Base-by-base conservation (phyloP, 148 eudicot genomes). In the Rhododendron ferrugineum region DNA sequence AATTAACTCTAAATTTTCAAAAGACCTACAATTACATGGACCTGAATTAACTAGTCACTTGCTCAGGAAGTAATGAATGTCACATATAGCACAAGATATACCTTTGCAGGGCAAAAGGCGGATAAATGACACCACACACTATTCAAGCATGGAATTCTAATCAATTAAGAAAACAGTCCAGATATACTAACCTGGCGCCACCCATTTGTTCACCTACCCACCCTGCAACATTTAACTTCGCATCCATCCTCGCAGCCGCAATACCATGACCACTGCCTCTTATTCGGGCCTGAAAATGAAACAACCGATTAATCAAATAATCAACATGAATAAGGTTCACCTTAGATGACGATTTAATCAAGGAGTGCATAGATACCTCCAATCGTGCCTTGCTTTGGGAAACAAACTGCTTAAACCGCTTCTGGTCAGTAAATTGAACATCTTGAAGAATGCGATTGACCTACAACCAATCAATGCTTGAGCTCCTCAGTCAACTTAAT, bases 201-300 rank as follows among this genome's bases (percentile, higher is more conserved):
- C 99, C 98, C 98, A 97, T 97, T 90, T 97, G 96, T 91, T 97
- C 99, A 85, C 90, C 78, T 68, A 95, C 85, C 98, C 98, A 97
- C 80, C 99, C 99, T n/a, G 99, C 94, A 88, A 88, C 80, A 86
- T 97, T 95, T 83, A 97, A 91, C 92, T 95, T 97, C 52, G 98
- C 98, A 90, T 92, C 95, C 98, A 97, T 94, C 88, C 99, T 95
- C 52, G 98, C 94, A 90, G 99, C 96, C 26, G 99, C 98, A 89
- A 97, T 90, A 49, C 96, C 94, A 88, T 97, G 99, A 88, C 99
- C 99, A 88, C 98, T 91, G 86, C 99, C 99, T 88, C 99, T 94
- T 87, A 97, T 81, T 40, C 98, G 96, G 83, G 93, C 93, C 99
- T 97, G 89, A 44, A 86, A 83, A 52, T 13, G 81, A 72, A 23